Evolutionary conservation across 2,329 filamentous ascomycete species (phyloP).

Genomic region (Calonectria crousiana): DNA sequence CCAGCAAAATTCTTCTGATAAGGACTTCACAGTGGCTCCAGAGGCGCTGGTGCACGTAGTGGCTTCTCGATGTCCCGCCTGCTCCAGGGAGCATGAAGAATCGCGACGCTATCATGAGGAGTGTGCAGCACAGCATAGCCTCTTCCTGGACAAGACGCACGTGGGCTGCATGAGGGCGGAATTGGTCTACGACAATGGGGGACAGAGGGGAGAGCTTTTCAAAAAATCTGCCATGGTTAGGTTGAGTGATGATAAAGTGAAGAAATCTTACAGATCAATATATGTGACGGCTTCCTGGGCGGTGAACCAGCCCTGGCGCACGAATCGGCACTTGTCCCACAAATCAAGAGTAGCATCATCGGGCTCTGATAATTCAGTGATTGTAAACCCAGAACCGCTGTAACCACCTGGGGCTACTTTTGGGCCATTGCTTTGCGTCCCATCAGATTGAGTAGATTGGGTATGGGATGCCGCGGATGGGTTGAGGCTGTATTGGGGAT

Average conservation of each 20-base stretch:
- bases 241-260: neutral
- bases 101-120: neutral
- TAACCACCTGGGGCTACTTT: neutral
- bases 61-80: neutral
- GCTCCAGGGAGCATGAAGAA: neutral
- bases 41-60: neutral
- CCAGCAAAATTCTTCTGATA: neutral
- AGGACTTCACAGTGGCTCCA: conserved; percentile 1
- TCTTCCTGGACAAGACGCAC: neutral
- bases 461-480: neutral
- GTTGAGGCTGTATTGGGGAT: conserved; percentile 17
- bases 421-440: neutral
- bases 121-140: neutral
- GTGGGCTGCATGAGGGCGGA: neutral
- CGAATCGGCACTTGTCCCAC: conserved; percentile 42
- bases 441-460: neutral
- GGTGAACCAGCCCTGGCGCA: conserved; percentile 42
- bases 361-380: conserved; percentile 31
- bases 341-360: conserved; percentile 36
- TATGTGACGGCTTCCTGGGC: conserved; percentile 44
- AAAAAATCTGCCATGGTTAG: neutral
- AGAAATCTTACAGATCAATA: neutral
- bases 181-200: neutral
- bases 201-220: neutral
- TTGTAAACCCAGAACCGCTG: neutral